phyloP scores from a whole-genome alignment of 306 rosid genomes.

The Quercus berberidifolia region DNA sequence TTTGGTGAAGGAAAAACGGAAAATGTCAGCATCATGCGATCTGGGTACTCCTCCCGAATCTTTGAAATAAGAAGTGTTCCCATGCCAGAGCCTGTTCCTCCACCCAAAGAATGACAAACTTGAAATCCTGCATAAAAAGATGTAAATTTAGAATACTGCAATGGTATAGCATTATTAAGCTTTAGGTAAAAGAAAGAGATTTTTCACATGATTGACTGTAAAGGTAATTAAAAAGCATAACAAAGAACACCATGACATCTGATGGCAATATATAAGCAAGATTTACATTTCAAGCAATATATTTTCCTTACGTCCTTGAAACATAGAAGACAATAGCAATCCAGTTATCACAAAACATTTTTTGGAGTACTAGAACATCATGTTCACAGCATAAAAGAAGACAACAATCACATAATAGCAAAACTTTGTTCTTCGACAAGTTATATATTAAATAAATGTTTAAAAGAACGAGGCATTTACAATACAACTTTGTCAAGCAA shows the following conservation, averaged over 20 bases:
- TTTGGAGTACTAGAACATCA: neutral
- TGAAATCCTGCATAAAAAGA: conserved; percentile 34
- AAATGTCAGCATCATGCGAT: conserved; percentile 57
- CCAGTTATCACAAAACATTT: neutral
- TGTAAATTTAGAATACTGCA: neutral
- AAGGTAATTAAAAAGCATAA: neutral
- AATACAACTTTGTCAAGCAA: neutral
- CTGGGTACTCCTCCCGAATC: conserved; percentile 60
- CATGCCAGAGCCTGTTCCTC: conserved; percentile 59
- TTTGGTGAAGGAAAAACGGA: conserved; percentile 57
- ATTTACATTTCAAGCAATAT: neutral
- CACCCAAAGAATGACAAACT: conserved; percentile 58
- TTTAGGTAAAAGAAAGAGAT: neutral
- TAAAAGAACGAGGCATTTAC: neutral
- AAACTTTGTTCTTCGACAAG: too few relatives aligned
- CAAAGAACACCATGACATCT: neutral
- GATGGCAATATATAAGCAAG: neutral
- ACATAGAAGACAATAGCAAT: neutral
- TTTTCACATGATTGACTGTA: neutral
- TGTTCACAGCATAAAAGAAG: neutral
- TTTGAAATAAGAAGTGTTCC: conserved; percentile 56
- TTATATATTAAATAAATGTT: too few relatives aligned
- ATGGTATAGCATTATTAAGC: neutral
- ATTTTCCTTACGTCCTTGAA: neutral
- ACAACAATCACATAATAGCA: neutral